A percentile compares a stretch with the other conserved stretches of the same genome.
phyloP scores from a whole-genome alignment of 2,329 filamentous ascomycete species.

The Scytalidium lignicola region DNA sequence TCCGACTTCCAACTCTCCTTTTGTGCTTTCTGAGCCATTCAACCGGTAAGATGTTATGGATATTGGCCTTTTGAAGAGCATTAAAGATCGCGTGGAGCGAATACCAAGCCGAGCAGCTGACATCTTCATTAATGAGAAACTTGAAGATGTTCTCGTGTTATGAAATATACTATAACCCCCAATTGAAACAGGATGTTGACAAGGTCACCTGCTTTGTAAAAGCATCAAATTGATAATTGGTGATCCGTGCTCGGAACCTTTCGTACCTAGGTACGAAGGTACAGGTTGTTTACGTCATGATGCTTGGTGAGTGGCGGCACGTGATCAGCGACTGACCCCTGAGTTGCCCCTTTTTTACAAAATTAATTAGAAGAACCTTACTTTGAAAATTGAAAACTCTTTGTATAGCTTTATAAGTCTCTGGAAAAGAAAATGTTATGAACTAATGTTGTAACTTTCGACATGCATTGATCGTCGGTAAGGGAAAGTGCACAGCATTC shows the following conservation, averaged over 20 bases:
- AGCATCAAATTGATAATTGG: not conserved
- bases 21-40: conserved; percentile 22
- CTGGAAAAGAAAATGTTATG: no score
- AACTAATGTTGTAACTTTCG: no score
- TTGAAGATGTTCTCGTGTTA: not conserved
- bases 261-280: not conserved
- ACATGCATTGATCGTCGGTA: no score
- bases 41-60: conserved; percentile 17
- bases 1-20: conserved; percentile 65
- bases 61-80: conserved; percentile 15
- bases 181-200: not conserved
- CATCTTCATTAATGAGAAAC: conserved; percentile 10
- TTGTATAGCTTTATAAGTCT: no score
- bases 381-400: no score
- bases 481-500: no score
- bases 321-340: no score
- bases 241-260: not conserved
- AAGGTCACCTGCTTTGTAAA: not conserved
- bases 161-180: not conserved
- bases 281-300: not conserved
- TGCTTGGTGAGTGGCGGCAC: no score
- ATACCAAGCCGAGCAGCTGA: conserved; percentile 15
- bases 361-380: no score
- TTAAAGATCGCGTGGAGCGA: conserved; percentile 18
- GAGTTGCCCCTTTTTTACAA: no score